phyloP scores from a whole-genome alignment of 805 yeast genomes.

The Alloascoidea hylecoeti region DNA sequence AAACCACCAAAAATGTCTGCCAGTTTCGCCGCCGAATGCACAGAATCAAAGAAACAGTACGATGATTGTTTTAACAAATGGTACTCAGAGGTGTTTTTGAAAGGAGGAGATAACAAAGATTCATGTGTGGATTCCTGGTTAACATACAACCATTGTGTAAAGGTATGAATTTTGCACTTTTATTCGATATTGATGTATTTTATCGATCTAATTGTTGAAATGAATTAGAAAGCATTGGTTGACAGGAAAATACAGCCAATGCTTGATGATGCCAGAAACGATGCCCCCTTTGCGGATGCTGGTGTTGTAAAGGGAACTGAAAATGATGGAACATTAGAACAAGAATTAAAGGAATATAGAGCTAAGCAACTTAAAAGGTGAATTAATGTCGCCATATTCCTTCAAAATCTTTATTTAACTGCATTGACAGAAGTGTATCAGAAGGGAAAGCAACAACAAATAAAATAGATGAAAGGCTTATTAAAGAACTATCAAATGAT shows the following conservation, averaged over 20 bases:
- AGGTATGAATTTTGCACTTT: conserved; percentile 23
- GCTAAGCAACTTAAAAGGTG: too few species aligned
- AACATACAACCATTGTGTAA: conserved; percentile 78
- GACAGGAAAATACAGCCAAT: conserved; percentile 69
- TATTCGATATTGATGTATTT: neutral
- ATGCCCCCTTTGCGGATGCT: conserved; percentile 74
- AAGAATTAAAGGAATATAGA: neutral
- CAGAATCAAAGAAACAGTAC: conserved; percentile 69
- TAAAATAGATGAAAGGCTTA: too few species aligned
- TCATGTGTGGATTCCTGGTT: conserved; percentile 90
- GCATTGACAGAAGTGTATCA: too few species aligned
- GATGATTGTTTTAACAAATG: conserved; percentile 91
- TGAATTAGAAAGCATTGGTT: conserved; percentile 37
- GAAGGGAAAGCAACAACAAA: too few species aligned
- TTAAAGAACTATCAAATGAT: too few species aligned
- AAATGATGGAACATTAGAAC: neutral
- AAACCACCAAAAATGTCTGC: conserved; percentile 39
- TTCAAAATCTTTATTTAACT: too few species aligned
- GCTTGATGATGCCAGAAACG: conserved; percentile 79
- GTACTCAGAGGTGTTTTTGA: conserved; percentile 66
- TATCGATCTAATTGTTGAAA: too few species aligned
- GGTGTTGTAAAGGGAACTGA: conserved; percentile 20
- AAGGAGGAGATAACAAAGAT: conserved; percentile 44
- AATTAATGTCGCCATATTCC: too few species aligned
- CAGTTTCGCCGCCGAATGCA: conserved; percentile 96